Conservation (phyloP, 2,329 filamentous ascomycete genomes). For the Aspergillus fumigatiaffinis region DNA sequence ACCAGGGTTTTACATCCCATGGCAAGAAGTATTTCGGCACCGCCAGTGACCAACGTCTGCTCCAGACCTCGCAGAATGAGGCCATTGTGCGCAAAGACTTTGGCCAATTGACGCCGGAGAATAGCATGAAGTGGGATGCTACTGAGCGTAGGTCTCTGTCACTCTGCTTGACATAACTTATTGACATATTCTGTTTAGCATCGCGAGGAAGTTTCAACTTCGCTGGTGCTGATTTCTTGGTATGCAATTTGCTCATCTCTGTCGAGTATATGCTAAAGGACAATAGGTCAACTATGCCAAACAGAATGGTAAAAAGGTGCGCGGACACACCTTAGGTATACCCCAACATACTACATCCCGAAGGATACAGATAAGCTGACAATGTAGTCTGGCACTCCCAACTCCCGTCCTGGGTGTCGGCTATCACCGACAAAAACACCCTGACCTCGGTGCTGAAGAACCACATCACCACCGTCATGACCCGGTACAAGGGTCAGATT, state of each 20-base stretch:
- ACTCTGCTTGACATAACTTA: neutral
- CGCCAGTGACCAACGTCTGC: conserved; percentile 49
- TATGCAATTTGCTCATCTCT: conserved; percentile 41
- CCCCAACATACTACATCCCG: too few species aligned
- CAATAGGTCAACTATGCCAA: conserved; percentile 36
- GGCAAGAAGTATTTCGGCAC: conserved; percentile 65
- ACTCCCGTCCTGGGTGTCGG: conserved; percentile 36
- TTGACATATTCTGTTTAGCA: conserved; percentile 19
- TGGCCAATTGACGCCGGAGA: conserved; percentile 61
- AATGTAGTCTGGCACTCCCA: conserved; percentile 35
- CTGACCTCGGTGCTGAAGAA: conserved; percentile 53
- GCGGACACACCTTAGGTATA: conserved; percentile 61
- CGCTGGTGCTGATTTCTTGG: conserved; percentile 49
- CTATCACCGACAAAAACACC: conserved; percentile 48
- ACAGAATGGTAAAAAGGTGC: conserved; percentile 44
- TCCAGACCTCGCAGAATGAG: conserved; percentile 60
- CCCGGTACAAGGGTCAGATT: conserved; percentile 32
- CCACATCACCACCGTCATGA: conserved; percentile 34
- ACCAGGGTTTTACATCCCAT: conserved; percentile 54
- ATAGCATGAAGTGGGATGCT: conserved; percentile 62
- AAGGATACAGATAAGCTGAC: neutral
- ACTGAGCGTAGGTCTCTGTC: conserved; percentile 47
- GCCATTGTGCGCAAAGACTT: conserved; percentile 60
- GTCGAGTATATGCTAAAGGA: conserved; percentile 59
- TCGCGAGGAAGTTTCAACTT: conserved; percentile 54